Conservation (phyloP, 495 filamentous ascomycete genomes). For the Saxophila tyrrhenica region DNA sequence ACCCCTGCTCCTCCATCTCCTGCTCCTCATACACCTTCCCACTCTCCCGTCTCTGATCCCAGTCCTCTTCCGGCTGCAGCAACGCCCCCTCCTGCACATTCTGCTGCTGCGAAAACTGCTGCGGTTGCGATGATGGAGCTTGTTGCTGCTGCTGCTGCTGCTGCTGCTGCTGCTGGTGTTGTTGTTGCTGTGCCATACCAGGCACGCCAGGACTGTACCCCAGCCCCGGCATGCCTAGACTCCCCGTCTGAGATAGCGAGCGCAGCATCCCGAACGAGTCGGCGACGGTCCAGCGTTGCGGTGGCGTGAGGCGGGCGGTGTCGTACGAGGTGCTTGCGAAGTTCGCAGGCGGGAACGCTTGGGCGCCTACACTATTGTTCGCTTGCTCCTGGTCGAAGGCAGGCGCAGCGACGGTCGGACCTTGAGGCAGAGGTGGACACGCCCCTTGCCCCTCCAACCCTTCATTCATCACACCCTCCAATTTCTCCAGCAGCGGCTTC, state of each 20-base stretch:
- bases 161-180: too few species aligned
- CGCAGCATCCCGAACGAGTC: conserved; percentile 16
- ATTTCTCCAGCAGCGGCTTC: conserved; percentile 15
- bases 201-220: not conserved
- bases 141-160: too few species aligned
- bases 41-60: conserved; percentile 12
- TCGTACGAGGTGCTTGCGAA: not conserved
- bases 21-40: conserved; percentile 14
- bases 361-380: not conserved
- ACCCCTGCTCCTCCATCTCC: not conserved
- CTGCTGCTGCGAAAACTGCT: not conserved
- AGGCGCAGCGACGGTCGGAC: not conserved
- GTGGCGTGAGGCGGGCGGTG: not conserved
- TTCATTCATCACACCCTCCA: conserved; percentile 17
- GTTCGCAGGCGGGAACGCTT: not conserved
- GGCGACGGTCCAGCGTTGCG: conserved; percentile 1
- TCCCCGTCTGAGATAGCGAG: conserved; percentile 14
- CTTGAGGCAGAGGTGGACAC: too few species aligned
- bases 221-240: conserved; percentile 14
- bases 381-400: not conserved
- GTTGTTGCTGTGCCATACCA: too few species aligned
- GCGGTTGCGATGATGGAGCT: not conserved
- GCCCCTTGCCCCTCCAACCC: conserved; percentile 3
- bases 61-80: conserved; percentile 8
- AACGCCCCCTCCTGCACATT: not conserved